phyloP scores from a whole-genome alignment of 495 filamentous ascomycete species.

The Aspergillus taichungensis region DNA sequence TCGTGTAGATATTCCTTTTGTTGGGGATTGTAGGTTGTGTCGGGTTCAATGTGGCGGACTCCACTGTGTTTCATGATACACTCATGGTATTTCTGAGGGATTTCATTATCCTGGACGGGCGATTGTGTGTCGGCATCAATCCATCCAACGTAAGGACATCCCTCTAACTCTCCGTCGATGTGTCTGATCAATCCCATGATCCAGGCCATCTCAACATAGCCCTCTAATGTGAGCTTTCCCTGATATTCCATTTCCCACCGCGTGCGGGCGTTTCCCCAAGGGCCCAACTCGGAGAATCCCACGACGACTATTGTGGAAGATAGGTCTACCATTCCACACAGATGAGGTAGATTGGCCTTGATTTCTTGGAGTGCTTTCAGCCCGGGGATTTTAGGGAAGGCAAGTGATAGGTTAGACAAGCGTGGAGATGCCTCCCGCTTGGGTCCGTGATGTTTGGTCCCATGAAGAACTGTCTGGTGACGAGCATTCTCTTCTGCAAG shows the following conservation, averaged over 20 bases:
- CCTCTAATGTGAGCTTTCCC: constrained; percentile 94
- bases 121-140: constrained; percentile 88
- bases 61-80: constrained; percentile 91
- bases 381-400: constrained; percentile 80
- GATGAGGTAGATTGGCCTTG: constrained; percentile 17
- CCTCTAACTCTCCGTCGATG: constrained; percentile 91
- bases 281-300: constrained; percentile 91
- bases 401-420: constrained; percentile 91
- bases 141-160: constrained; percentile 93
- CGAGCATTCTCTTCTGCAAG: constrained; percentile 9
- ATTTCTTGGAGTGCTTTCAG: constrained; percentile 66
- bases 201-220: constrained; percentile 99
- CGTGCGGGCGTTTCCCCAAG: constrained; percentile 95
- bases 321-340: constrained; percentile 95
- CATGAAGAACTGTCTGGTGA: constrained; percentile 26
- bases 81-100: constrained; percentile 93
- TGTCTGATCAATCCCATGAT: constrained; percentile 99
- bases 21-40: constrained; percentile 87
- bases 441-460: constrained; percentile 80
- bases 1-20: constrained; percentile 97
- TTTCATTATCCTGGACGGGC: constrained; percentile 90
- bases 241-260: constrained; percentile 98
- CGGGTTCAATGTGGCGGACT: constrained; percentile 92
- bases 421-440: constrained; percentile 13
- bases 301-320: constrained; percentile 96